phyloP scores from a whole-genome alignment of 2,329 filamentous ascomycete genomes.

The Diaporthe amygdali region DNA sequence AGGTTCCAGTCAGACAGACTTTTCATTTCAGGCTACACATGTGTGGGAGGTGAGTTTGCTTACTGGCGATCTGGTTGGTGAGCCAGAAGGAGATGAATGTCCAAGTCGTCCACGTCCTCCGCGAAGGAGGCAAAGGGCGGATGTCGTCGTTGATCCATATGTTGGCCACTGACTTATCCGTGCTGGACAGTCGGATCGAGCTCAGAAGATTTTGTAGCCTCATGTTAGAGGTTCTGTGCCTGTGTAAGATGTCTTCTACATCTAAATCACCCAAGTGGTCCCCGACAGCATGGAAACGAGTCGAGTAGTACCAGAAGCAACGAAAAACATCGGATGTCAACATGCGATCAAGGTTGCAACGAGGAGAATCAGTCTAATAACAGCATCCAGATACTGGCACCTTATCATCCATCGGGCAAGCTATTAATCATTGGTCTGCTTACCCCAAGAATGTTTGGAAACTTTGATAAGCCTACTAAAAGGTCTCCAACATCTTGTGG shows the following conservation, averaged over 20 bases:
- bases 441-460: neutral
- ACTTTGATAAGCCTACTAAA: neutral
- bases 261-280: neutral
- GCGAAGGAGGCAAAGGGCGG: neutral
- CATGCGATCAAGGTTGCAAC: neutral
- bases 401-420: neutral
- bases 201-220: neutral
- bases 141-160: constrained; percentile 21
- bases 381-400: neutral
- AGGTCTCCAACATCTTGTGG: neutral
- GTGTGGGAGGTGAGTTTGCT: neutral
- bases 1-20: neutral
- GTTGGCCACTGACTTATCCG: constrained; percentile 10
- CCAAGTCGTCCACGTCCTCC: constrained; percentile 14
- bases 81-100: constrained; percentile 19
- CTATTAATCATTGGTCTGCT: neutral
- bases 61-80: constrained; percentile 21
- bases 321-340: neutral
- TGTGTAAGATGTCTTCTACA: neutral
- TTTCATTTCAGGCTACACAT: neutral
- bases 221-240: neutral
- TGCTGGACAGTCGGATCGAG: constrained; percentile 1
- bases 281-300: neutral
- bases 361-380: neutral
- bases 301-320: neutral